Conservation (phyloP, 1,139 yeast genomes). For the Geotrichum fermentans region DNA sequence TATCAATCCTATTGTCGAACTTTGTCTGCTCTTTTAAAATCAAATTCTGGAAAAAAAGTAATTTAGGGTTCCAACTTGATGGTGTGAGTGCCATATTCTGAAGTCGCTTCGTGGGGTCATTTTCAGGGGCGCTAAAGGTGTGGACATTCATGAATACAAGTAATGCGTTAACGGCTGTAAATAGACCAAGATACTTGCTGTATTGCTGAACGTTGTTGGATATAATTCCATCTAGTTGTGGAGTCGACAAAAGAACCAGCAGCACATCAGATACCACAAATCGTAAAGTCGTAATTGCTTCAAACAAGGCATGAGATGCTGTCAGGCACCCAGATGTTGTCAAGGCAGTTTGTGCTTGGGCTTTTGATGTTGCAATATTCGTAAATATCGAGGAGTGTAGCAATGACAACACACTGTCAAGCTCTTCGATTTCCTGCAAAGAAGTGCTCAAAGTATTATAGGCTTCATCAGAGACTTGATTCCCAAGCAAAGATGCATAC, state of each 20-base stretch:
- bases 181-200: slow-evolving; percentile 19
- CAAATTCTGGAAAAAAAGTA: slow-evolving; percentile 3
- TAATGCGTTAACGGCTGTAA: slow-evolving; percentile 23
- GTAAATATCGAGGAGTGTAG: slow-evolving; percentile 11
- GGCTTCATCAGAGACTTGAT: slow-evolving; percentile 8
- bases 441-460: not conserved
- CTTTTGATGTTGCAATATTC: slow-evolving; percentile 21
- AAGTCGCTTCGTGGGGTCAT: not conserved
- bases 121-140: not conserved
- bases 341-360: slow-evolving; percentile 13
- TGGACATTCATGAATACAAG: slow-evolving; percentile 13
- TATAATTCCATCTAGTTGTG: slow-evolving; percentile 23
- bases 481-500: slow-evolving; percentile 1
- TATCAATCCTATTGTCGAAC: not conserved
- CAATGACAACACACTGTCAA: slow-evolving; percentile 6
- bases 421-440: slow-evolving; percentile 2
- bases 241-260: slow-evolving; percentile 21
- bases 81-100: not conserved
- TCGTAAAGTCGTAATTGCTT: slow-evolving; percentile 22
- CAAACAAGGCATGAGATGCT: slow-evolving; percentile 23
- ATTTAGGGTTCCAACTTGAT: not conserved
- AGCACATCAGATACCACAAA: slow-evolving; percentile 25
- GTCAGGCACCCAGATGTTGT: slow-evolving; percentile 25
- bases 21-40: not conserved
- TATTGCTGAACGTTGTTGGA: slow-evolving; percentile 24